A percentile compares a stretch with the other conserved stretches of the same genome.
Conservation (phyloP, 192 early-diverging fungal genomes). For the Backusella morwellensis region DNA sequence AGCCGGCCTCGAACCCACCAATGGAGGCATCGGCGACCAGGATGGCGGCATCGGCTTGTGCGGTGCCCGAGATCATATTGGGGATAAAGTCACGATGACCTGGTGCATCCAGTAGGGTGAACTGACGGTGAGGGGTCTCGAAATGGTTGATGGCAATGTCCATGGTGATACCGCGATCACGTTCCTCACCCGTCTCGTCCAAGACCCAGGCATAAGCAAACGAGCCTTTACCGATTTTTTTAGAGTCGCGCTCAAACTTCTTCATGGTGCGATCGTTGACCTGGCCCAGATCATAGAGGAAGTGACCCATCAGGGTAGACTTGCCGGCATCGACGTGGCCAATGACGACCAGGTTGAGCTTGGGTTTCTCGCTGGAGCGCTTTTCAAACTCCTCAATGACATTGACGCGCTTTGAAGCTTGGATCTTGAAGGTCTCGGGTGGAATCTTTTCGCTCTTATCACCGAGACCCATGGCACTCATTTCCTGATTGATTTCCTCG, state of each 20-base stretch:
- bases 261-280: slow-evolving; percentile 84
- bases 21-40: slow-evolving; percentile 87
- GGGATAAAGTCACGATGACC: slow-evolving; percentile 99
- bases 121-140: slow-evolving; percentile 70
- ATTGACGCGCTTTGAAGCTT: slow-evolving; percentile 61
- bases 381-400: slow-evolving; percentile 70
- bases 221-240: slow-evolving; percentile 91
- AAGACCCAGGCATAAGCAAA: slow-evolving; percentile 99
- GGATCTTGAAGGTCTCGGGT: slow-evolving; percentile 18
- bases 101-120: slow-evolving; percentile 93
- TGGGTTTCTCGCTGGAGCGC: slow-evolving; percentile 61
- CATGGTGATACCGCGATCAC: slow-evolving; percentile 90
- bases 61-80: slow-evolving; percentile 97
- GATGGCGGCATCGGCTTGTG: slow-evolving; percentile 92
- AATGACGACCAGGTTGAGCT: slow-evolving; percentile 85
- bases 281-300: slow-evolving; percentile 85
- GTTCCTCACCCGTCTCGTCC: slow-evolving; percentile 95
- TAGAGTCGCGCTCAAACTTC: slow-evolving; percentile 88
- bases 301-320: slow-evolving; percentile 94
- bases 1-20: slow-evolving; percentile 95
- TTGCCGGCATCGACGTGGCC: slow-evolving; percentile 98
- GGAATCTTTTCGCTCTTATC: slow-evolving; percentile 9
- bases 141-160: slow-evolving; percentile 92
- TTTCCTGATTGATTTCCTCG: slow-evolving; percentile 21
- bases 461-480: slow-evolving; percentile 23